A percentile compares a stretch with the other conserved stretches of the same genome.
Conservation (phyloP, 164 flowering plant species). For the Protea cynaroides region DNA sequence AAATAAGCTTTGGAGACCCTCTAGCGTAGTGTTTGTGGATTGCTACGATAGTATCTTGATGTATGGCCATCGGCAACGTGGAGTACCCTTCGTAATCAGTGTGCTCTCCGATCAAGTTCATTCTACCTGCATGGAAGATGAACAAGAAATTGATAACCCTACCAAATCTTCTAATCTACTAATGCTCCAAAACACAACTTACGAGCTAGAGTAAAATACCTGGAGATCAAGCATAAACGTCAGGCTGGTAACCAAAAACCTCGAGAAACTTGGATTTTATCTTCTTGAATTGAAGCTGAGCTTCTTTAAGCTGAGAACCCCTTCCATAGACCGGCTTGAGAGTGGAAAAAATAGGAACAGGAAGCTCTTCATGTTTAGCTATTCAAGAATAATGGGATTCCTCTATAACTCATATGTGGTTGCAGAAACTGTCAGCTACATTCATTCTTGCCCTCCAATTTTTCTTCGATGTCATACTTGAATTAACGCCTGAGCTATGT, state of each 20-base stretch:
- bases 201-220: constrained; percentile 28
- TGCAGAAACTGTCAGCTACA: too few relatives aligned
- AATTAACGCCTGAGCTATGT: too few relatives aligned
- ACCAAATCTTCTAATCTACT: too few relatives aligned
- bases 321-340: constrained; percentile 80
- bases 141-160: too few relatives aligned
- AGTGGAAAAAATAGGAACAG: constrained; percentile 51
- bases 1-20: constrained; percentile 31
- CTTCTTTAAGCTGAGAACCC: constrained; percentile 71
- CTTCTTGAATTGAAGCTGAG: constrained; percentile 54
- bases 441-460: too few relatives aligned
- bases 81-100: constrained; percentile 96
- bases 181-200: neutral
- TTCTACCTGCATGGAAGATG: constrained; percentile 52
- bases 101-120: constrained; percentile 96
- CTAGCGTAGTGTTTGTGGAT: constrained; percentile 45
- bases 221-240: constrained; percentile 84
- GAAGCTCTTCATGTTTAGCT: constrained; percentile 73
- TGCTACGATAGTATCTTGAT: constrained; percentile 83
- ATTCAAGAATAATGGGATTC: constrained; percentile 15
- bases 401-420: too few relatives aligned
- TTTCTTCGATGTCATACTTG: too few relatives aligned
- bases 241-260: constrained; percentile 58
- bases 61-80: constrained; percentile 94
- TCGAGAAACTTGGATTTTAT: constrained; percentile 58